Conservation (phyloP, 192 early-diverging fungal species). For the Dissophora ornata region DNA sequence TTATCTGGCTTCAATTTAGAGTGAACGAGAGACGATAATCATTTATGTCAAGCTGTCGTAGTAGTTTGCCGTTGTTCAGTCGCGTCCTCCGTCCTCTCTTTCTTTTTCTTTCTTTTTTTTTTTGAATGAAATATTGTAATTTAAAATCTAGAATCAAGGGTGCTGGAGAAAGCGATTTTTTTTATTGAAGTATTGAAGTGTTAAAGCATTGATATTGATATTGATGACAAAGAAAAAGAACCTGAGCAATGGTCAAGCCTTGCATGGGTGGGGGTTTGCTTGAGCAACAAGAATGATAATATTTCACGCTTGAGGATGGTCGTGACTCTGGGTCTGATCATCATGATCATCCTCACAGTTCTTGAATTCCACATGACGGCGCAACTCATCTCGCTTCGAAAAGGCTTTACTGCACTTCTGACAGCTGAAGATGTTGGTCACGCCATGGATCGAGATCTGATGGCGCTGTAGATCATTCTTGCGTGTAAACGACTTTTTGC, state of each 20-base stretch:
- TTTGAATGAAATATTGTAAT: not conserved
- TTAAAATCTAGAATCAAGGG: too few relatives aligned
- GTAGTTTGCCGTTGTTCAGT: too few relatives aligned
- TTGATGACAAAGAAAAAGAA: not conserved
- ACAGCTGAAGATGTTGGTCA: slow-evolving; percentile 64
- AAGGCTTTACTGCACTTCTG: slow-evolving; percentile 62
- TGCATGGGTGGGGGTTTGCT: not conserved
- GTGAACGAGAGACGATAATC: slow-evolving; percentile 84
- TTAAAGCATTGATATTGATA: not conserved
- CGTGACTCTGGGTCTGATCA: slow-evolving; percentile 1
- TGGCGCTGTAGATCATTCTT: slow-evolving; percentile 85
- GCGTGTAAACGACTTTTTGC: slow-evolving; percentile 75
- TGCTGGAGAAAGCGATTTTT: too few relatives aligned
- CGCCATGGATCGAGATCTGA: slow-evolving; percentile 63
- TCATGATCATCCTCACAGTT: slow-evolving; percentile 21
- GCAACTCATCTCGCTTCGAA: slow-evolving; percentile 64
- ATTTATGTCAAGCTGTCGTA: too few relatives aligned
- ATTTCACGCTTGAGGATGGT: slow-evolving; percentile 4
- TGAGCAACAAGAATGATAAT: too few relatives aligned
- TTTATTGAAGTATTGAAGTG: slow-evolving; percentile 1
- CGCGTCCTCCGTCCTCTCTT: not conserved
- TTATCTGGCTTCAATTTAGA: slow-evolving; percentile 81
- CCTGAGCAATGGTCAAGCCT: slow-evolving; percentile 9
- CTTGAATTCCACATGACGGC: slow-evolving; percentile 37
- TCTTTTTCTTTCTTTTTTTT: slow-evolving; percentile 15